Evolutionary conservation across 306 rosid species (phyloP), one percentile per base, ranked within the genome.

Genomic region (Lathyrus tuberosus): DNA sequence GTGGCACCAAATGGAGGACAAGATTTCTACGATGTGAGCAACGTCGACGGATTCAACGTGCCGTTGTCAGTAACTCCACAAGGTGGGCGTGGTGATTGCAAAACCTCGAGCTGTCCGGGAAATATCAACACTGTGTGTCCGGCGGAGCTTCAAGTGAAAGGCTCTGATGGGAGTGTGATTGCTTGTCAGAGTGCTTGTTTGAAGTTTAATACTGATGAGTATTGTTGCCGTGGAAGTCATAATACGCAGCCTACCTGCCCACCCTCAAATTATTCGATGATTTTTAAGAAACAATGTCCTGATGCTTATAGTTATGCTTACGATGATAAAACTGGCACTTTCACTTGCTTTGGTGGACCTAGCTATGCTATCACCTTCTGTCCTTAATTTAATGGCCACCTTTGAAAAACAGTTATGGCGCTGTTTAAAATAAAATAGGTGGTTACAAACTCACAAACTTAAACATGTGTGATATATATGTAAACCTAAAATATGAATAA

Each of bases 121-220:
- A 48, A 86, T 13, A 79, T 87, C 14, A 85, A 87, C 18, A 0
- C 3, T 0, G 83, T 33, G 12, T 87, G 95, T 26, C 91, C 88
- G 0, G 2, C 61, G 0, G 76, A 78, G 0, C 49, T 87, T 11
- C 83, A 83, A 5, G 11, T 80, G 62, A 82, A 24, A 47, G 83
- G 53, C 0, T 14, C 65, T 0, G 74, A 26, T 24, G 95, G 90
- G 1, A 46, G 0, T 0, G 92, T 86, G 5, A 30, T 88, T 0
- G 88, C 79, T 2, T 91, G 97, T 73, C 84, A 86, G 84, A 91
- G 97, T 49, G 95, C 90, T 7, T 88, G 97, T 4, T 1, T 62
- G 79, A 88, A 78, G 41, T 76, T 88, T 3, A 67, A 70, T 0
- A 9, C 14, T 18, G 24, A 84, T 3, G 11, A 83, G 4, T 91